Percentiles rank a stretch among this genome's conserved stretches.
Evolutionary conservation across 1,284 basidiomycete genomes (phyloP).

Genomic region (Heterobasidion irregulare): DNA sequence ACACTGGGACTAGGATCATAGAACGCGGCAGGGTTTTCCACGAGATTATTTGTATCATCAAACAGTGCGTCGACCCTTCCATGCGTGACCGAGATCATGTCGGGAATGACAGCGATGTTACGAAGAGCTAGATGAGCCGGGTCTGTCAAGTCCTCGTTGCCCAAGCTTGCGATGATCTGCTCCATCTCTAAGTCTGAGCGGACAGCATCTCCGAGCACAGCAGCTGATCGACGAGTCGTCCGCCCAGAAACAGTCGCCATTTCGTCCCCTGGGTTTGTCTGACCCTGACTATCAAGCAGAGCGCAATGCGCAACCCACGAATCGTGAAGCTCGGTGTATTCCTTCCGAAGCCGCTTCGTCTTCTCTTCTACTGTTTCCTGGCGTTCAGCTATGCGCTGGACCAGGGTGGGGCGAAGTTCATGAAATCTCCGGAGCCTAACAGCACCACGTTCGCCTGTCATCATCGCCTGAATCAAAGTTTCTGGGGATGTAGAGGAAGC

Average conservation of each 20-base stretch:
- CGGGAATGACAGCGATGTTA: conserved; percentile 88
- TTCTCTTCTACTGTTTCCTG: conserved; percentile 47
- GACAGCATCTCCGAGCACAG: conserved; percentile 79
- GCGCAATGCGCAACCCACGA: conserved; percentile 68
- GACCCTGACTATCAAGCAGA: conserved; percentile 43
- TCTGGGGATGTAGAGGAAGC: conserved; percentile 19
- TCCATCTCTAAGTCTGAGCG: conserved; percentile 96
- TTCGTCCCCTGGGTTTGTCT: conserved; percentile 30
- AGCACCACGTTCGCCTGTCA: conserved; percentile 25
- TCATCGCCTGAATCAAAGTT: conserved; percentile 38
- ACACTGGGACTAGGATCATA: conserved; percentile 67
- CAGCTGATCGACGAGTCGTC: conserved; percentile 67
- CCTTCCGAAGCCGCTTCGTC: conserved; percentile 44
- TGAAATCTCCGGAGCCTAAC: conserved; percentile 28
- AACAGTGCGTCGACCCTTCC: conserved; percentile 56
- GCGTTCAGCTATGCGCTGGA: conserved; percentile 44
- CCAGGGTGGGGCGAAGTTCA: conserved; percentile 37
- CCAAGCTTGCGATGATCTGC: conserved; percentile 89
- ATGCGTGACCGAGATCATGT: conserved; percentile 76
- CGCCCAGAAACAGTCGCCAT: conserved; percentile 47
- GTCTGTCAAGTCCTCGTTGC: conserved; percentile 88
- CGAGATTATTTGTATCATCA: conserved; percentile 81
- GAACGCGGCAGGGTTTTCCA: conserved; percentile 74
- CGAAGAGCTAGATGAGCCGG: conserved; percentile 80
- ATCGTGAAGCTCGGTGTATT: conserved; percentile 64